Evolutionary conservation across 1,284 basidiomycete genomes (phyloP).

Genomic region (Athelia psychrophila): DNA sequence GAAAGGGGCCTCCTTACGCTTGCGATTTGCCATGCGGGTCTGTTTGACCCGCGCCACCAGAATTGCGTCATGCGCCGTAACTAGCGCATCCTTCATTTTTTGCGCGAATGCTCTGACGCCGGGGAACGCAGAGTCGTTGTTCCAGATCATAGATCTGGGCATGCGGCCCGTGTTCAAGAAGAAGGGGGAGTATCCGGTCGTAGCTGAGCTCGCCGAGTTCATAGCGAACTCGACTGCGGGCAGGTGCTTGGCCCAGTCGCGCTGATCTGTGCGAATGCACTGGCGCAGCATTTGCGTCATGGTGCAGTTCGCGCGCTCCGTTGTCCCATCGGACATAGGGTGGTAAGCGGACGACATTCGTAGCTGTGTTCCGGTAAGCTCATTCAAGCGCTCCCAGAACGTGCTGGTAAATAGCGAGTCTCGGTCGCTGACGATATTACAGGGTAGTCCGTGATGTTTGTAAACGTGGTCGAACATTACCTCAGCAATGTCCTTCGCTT

Average conservation of each 20-base stretch:
- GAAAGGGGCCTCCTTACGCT: constrained; percentile 14
- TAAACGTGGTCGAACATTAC: constrained; percentile 20
- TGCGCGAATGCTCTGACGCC: constrained; percentile 22
- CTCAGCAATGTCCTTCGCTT: constrained; percentile 17
- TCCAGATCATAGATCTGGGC: constrained; percentile 28
- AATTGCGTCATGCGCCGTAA: constrained; percentile 26
- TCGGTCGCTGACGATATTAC: constrained; percentile 8
- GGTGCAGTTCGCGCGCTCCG: constrained; percentile 16
- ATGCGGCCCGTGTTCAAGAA: constrained; percentile 31
- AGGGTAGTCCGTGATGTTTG: constrained; percentile 12
- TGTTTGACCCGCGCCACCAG: constrained; percentile 25
- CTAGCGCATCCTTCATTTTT: constrained; percentile 18
- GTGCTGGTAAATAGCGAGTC: constrained; percentile 7
- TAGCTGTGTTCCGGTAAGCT: constrained; percentile 17
- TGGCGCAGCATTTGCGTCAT: constrained; percentile 19
- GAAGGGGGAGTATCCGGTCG: constrained; percentile 33
- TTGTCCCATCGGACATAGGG: constrained; percentile 23
- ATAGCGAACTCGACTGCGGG: constrained; percentile 17
- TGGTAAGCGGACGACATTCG: constrained; percentile 26
- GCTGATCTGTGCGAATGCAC: constrained; percentile 21
- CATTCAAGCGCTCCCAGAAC: constrained; percentile 8
- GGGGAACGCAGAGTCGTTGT: constrained; percentile 12
- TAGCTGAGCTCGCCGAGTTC: constrained; percentile 21
- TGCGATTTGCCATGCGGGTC: constrained; percentile 21
- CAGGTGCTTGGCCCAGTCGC: constrained; percentile 25